Percentiles rank a stretch among this genome's conserved stretches.
These are phyloP conservation scores for Tylopilus balloui DNA, from an alignment of 768 basidiomycete species.

Conservation along the genomic window DNA sequence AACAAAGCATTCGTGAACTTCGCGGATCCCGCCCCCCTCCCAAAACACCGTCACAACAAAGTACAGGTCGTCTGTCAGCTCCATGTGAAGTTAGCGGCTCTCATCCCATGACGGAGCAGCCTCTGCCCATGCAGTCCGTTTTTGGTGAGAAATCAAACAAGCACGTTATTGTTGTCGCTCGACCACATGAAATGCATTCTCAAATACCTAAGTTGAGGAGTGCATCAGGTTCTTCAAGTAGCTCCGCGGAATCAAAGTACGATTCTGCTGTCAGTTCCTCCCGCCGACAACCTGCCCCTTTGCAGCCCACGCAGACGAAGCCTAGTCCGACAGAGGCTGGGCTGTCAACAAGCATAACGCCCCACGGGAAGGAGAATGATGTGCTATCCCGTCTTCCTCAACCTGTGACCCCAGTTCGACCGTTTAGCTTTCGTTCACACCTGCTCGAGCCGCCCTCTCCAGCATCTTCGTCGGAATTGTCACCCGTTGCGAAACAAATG, in stretches of 20 bases:
- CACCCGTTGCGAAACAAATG: conserved; percentile 60
- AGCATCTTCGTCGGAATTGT: conserved; percentile 68
- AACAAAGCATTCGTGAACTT: conserved; percentile 35
- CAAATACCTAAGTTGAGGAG: conserved; percentile 30
- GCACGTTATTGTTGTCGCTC: not conserved
- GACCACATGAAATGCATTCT: conserved; percentile 16
- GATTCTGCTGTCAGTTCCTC: conserved; percentile 1
- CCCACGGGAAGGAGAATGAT: conserved; percentile 23
- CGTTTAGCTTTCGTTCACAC: conserved; percentile 37
- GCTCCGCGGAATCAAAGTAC: conserved; percentile 17
- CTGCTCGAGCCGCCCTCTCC: conserved; percentile 47
- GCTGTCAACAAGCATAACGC: too few relatives aligned
- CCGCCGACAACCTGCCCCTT: not conserved
- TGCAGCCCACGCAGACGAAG: conserved; percentile 7
- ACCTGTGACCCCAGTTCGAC: conserved; percentile 41
- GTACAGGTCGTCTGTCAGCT: conserved; percentile 16
- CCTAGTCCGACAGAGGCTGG: not conserved
- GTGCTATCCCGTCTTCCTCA: conserved; percentile 31
- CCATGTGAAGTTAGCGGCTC: conserved; percentile 1
- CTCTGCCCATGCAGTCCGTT: not conserved
- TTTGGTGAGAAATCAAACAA: conserved; percentile 18
- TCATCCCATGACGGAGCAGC: not conserved
- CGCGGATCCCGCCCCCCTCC: conserved; percentile 41
- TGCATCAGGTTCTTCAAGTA: conserved; percentile 24
- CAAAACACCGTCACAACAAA: conserved; percentile 31